These are phyloP conservation scores for Lactifluus subvellereus DNA, from an alignment of 768 basidiomycete genomes.

Conservation along the genomic window DNA sequence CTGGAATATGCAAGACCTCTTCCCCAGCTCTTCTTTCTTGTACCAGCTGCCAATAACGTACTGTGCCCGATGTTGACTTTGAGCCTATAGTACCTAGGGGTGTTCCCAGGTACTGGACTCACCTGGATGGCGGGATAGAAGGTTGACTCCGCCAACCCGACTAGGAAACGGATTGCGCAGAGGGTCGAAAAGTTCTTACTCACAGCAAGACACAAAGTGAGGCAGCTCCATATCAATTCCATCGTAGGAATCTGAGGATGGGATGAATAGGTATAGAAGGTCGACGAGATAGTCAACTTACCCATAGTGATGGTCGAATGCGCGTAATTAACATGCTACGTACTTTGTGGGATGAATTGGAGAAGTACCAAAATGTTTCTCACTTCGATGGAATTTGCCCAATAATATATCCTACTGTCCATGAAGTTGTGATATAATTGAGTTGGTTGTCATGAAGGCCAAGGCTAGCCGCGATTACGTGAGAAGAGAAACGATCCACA, in stretches of 20 bases:
- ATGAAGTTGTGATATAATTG: too few species aligned
- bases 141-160: slow-evolving; percentile 37
- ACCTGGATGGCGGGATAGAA: slow-evolving; percentile 38
- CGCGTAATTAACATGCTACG: slow-evolving; percentile 34
- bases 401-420: too few species aligned
- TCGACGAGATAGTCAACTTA: neutral
- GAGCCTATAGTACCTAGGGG: too few species aligned
- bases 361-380: neutral
- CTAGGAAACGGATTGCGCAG: slow-evolving; percentile 34
- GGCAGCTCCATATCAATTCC: slow-evolving; percentile 36
- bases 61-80: neutral
- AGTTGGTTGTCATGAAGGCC: slow-evolving; percentile 6
- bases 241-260: slow-evolving; percentile 36
- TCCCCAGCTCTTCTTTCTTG: slow-evolving; percentile 38
- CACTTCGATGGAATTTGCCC: slow-evolving; percentile 5
- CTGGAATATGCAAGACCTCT: slow-evolving; percentile 38
- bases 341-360: neutral
- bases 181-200: slow-evolving; percentile 33
- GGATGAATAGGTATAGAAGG: neutral
- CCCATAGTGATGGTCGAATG: slow-evolving; percentile 29
- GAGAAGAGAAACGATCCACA: neutral
- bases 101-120: neutral
- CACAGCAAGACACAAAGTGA: slow-evolving; percentile 34
- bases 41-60: slow-evolving; percentile 42
- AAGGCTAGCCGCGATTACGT: neutral